phyloP scores from a whole-genome alignment of 169 alveolate genomes.

The Eimeria sp. region DNA sequence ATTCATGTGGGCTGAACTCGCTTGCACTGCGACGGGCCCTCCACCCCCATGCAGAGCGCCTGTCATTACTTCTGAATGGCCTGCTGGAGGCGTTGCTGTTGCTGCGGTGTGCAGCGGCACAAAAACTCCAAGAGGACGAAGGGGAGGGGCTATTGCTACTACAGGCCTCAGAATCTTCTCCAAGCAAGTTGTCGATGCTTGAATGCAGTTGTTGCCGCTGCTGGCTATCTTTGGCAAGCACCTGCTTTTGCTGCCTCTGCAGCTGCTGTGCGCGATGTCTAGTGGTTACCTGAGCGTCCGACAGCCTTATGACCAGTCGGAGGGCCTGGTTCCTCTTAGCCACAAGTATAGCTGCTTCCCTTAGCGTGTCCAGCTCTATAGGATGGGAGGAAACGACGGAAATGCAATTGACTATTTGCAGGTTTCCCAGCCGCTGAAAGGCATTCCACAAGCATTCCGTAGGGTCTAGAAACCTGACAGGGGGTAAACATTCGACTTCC shows the following conservation, averaged over 20 bases:
- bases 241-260: constrained; percentile 32
- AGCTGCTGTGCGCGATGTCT: constrained; percentile 8
- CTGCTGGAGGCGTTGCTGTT: constrained; percentile 15
- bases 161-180: constrained; percentile 26
- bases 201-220: neutral
- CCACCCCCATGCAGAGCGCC: constrained; percentile 56
- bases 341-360: constrained; percentile 85
- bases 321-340: constrained; percentile 84
- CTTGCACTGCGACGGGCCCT: constrained; percentile 43
- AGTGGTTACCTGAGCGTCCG: constrained; percentile 18
- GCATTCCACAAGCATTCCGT: constrained; percentile 78
- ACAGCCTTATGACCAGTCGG: constrained; percentile 72
- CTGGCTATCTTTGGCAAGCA: neutral
- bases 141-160: neutral
- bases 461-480: constrained; percentile 63
- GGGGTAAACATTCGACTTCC: neutral
- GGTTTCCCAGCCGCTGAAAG: constrained; percentile 80
- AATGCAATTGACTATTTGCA: constrained; percentile 85
- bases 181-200: constrained; percentile 11
- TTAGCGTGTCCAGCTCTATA: constrained; percentile 79
- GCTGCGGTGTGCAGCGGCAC: constrained; percentile 54
- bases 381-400: constrained; percentile 85
- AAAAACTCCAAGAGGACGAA: constrained; percentile 24
- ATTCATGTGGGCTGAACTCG: neutral
- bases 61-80: neutral